Evolutionary conservation across 2,329 filamentous ascomycete species (phyloP).

Genomic region (Claviceps pusilla): DNA sequence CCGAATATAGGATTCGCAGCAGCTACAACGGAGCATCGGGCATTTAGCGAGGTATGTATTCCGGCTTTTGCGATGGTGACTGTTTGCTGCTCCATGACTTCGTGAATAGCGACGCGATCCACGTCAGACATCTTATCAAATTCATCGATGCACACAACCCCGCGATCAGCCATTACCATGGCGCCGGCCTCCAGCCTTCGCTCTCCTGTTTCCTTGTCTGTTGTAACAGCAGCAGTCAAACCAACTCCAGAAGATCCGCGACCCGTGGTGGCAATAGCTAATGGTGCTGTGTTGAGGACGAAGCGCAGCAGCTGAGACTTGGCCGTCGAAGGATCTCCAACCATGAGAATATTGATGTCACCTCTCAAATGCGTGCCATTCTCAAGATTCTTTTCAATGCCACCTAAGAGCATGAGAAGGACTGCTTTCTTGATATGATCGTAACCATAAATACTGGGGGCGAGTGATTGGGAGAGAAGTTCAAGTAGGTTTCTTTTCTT

Average conservation of each 20-base stretch:
- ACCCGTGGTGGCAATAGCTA: slow-evolving; percentile 94
- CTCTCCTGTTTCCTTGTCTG: slow-evolving; percentile 95
- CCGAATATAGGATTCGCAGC: slow-evolving; percentile 96
- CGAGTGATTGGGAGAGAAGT: slow-evolving; percentile 80
- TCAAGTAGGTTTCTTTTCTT: slow-evolving; percentile 93
- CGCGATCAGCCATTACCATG: slow-evolving; percentile 94
- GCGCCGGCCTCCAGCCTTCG: slow-evolving; percentile 88
- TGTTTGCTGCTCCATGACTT: slow-evolving; percentile 99
- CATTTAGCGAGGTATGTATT: slow-evolving; percentile 94
- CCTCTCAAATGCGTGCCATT: slow-evolving; percentile 96
- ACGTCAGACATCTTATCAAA: slow-evolving; percentile 99
- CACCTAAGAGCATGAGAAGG: slow-evolving; percentile 82
- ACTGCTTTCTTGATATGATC: slow-evolving; percentile 98
- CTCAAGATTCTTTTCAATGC: slow-evolving; percentile 96
- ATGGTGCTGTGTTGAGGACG: slow-evolving; percentile 87
- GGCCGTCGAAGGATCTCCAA: slow-evolving; percentile 93
- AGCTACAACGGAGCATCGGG: slow-evolving; percentile 88
- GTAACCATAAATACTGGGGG: slow-evolving; percentile 92
- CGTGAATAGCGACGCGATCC: slow-evolving; percentile 94
- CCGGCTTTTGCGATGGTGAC: slow-evolving; percentile 98
- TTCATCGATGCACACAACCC: slow-evolving; percentile 96
- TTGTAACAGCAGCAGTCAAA: slow-evolving; percentile 90
- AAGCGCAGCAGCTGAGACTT: slow-evolving; percentile 97
- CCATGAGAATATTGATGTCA: slow-evolving; percentile 99
- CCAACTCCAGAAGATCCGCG: slow-evolving; percentile 93